phyloP scores from a whole-genome alignment of 2,329 filamentous ascomycete species.

The Amauroascus niger region DNA sequence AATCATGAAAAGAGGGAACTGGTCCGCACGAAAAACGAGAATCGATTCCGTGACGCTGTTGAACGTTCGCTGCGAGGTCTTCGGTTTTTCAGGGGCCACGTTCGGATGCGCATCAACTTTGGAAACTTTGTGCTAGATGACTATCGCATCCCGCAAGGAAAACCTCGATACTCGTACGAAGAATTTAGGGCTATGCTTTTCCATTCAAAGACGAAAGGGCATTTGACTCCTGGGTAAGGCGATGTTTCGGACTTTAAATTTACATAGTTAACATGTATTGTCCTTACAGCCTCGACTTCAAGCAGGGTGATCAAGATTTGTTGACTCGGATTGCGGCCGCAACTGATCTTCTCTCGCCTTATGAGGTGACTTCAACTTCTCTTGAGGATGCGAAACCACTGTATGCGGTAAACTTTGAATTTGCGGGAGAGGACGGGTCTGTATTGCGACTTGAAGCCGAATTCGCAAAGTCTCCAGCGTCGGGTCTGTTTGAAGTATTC shows the following conservation, averaged over 20 bases:
- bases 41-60: conserved; percentile 25
- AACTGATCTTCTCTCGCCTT: conserved; percentile 24
- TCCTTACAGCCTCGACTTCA: conserved; percentile 20
- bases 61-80: conserved; percentile 27
- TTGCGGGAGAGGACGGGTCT: conserved; percentile 23
- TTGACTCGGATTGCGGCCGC: conserved; percentile 25
- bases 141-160: conserved; percentile 26
- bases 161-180: conserved; percentile 26
- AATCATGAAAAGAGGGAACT: conserved; percentile 17
- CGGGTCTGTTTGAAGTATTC: conserved; percentile 28
- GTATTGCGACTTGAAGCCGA: conserved; percentile 33
- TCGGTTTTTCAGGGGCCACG: conserved; percentile 27
- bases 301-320: conserved; percentile 21
- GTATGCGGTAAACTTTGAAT: conserved; percentile 37
- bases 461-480: conserved; percentile 25
- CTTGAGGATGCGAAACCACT: conserved; percentile 23
- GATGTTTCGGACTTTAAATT: background rate
- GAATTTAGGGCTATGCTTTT: conserved; percentile 36
- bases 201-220: conserved; percentile 29
- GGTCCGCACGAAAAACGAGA: conserved; percentile 26
- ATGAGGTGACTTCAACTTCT: conserved; percentile 18
- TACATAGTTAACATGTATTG: background rate
- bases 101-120: conserved; percentile 37
- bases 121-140: conserved; percentile 34
- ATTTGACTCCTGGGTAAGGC: conserved; percentile 32